Evolutionary conservation across 108 stramenopile species (phyloP).

Genomic region (Hondaea fermentalgiana): DNA sequence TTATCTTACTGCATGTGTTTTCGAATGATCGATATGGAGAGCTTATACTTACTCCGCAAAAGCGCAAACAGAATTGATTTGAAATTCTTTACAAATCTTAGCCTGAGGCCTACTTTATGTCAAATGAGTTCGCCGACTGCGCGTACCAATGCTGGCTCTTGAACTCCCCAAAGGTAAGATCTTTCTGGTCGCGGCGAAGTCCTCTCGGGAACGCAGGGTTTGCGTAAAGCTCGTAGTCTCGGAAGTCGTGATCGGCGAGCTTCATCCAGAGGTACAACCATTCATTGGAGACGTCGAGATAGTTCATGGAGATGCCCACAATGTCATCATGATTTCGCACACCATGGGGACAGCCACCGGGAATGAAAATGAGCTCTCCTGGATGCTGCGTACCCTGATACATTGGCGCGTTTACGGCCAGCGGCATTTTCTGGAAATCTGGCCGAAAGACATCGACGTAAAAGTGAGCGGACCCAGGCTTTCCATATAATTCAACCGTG

Average conservation of each 20-base stretch:
- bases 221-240: background rate
- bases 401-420: background rate
- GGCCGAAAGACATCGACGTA: background rate
- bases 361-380: constrained; percentile 12
- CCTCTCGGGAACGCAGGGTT: background rate
- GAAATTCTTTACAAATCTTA: background rate
- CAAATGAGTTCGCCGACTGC: background rate
- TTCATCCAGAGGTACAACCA: constrained; percentile 16
- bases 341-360: constrained; percentile 4
- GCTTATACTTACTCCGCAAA: background rate
- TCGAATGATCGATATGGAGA: too few relatives aligned
- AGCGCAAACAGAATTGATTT: background rate
- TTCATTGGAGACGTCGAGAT: constrained; percentile 19
- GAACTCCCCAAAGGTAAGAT: background rate
- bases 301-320: constrained; percentile 19
- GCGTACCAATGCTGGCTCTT: background rate
- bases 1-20: background rate
- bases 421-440: background rate
- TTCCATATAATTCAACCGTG: background rate
- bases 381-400: background rate
- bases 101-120: too few relatives aligned
- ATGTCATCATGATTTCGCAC: background rate
- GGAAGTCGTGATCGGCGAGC: background rate
- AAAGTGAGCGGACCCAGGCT: background rate
- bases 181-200: background rate